These are phyloP conservation scores for Globisporangium rhizosaccharum DNA, from an alignment of 352 stramenopile genomes.

Conservation along the genomic window DNA sequence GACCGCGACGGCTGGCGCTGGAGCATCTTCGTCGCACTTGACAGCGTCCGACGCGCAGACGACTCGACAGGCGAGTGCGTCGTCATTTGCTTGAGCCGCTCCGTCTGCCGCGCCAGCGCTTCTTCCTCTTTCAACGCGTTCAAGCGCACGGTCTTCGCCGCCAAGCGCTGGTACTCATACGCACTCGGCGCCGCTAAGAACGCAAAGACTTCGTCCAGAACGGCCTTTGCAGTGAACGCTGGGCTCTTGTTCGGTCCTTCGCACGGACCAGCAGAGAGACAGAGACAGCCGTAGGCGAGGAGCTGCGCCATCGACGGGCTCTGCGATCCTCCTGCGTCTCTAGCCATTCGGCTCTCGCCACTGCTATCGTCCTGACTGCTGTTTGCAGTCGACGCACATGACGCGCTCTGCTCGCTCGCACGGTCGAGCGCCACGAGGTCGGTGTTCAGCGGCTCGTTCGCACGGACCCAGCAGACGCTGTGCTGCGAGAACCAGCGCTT, in stretches of 20 bases:
- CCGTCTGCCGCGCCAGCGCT: slow-evolving; percentile 11
- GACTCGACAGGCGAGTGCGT: neutral
- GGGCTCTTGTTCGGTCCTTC: slow-evolving; percentile 43
- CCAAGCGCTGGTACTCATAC: slow-evolving; percentile 71
- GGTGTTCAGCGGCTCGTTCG: slow-evolving; percentile 56
- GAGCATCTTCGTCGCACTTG: neutral
- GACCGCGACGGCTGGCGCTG: slow-evolving; percentile 12
- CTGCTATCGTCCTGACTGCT: slow-evolving; percentile 15
- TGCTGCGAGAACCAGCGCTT: slow-evolving; percentile 80
- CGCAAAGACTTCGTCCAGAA: slow-evolving; percentile 76
- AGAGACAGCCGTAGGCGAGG: slow-evolving; percentile 63
- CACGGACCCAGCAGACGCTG: slow-evolving; percentile 74
- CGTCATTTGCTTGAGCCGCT: slow-evolving; percentile 1
- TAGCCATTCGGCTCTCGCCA: slow-evolving; percentile 7
- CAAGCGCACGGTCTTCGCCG: slow-evolving; percentile 40
- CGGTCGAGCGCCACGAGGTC: slow-evolving; percentile 28
- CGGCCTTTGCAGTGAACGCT: slow-evolving; percentile 62
- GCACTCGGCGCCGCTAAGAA: slow-evolving; percentile 72
- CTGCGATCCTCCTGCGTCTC: slow-evolving; percentile 13
- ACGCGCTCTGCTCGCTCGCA: slow-evolving; percentile 10
- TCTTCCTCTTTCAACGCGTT: slow-evolving; percentile 37
- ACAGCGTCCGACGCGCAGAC: neutral
- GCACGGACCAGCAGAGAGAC: slow-evolving; percentile 66
- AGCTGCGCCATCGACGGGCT: slow-evolving; percentile 32
- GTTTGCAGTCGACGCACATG: slow-evolving; percentile 14